Base-by-base conservation (phyloP, 345 rosid genomes). In the Geranium brycei region DNA sequence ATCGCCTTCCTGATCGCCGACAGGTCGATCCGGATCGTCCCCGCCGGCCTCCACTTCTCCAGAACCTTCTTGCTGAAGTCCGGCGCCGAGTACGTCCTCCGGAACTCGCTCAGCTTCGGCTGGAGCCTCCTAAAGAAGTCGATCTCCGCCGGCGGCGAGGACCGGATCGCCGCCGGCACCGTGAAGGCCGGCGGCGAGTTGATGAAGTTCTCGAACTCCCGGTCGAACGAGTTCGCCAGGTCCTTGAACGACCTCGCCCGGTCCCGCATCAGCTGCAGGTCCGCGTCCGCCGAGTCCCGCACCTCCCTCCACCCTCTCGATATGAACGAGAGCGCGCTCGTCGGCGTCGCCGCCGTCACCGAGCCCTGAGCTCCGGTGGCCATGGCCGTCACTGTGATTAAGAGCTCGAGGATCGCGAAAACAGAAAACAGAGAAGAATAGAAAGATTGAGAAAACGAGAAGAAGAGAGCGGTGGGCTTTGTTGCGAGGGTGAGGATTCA, bases 301-400 rank as follows among this genome's bases (percentile, higher is more conserved):
- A 93, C 99, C 73, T 90, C 99, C 23, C 88, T 77, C 97, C 91
- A 93, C 30, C 99, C 91, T 74, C 75, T 86, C 10, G 97, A 86
- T 1, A 92, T 64, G 69, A 89, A 82, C 16, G 97, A 86, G 67
- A 93, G 85, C 57, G 97, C 88, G 65, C 65, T 83, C 47, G 86
- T 85, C 77, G 51, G 71, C 12, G 80, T 69, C 10, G 81, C 64
- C 57, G 79, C 66, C 10, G 81, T 66, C 57, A 78, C 66, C 69
- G 84, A 69, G 19, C 80, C 61, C 60, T 63, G 77, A 51, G 57
- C 35, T 40, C 71, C 83, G 67, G 71, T 71, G 0, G 71, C 79
- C 95, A 91, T 87, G 68, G 71, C 40, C 14, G 17, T 3, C 15
- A 7, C 55, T 28, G 51, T 63, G 16, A 7, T 60, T 1, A 23